Percentiles rank a stretch among this genome's conserved stretches.
phyloP scores from a whole-genome alignment of 2,329 filamentous ascomycete genomes.

The Calonectria fujianensis region DNA sequence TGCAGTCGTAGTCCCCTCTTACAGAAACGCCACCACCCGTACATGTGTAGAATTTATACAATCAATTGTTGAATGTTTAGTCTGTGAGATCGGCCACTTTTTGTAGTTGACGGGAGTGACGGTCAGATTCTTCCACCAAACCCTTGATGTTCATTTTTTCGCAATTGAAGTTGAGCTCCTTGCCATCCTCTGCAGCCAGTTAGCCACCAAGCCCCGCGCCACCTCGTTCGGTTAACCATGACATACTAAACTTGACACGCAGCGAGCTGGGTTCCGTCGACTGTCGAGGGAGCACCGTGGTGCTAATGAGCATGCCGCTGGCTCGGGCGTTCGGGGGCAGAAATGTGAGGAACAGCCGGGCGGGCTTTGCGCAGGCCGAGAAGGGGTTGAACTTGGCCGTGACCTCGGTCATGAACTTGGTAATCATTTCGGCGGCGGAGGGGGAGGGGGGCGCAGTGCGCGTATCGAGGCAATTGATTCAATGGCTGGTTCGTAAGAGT shows the following conservation, averaged over 20 bases:
- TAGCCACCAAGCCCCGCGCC: conserved; percentile 49
- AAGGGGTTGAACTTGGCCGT: conserved; percentile 95
- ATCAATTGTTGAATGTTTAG: conserved; percentile 52
- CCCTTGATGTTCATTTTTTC: conserved; percentile 89
- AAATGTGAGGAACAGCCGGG: conserved; percentile 89
- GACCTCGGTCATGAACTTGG: conserved; percentile 89
- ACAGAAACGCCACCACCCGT: conserved; percentile 60
- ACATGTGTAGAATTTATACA: conserved; percentile 54
- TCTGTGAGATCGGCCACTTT: conserved; percentile 87
- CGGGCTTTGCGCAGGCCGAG: conserved; percentile 84
- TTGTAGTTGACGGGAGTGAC: conserved; percentile 88
- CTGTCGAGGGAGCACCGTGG: conserved; percentile 82
- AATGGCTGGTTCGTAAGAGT: conserved; percentile 28
- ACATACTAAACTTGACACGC: conserved; percentile 89
- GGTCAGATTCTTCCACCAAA: conserved; percentile 90
- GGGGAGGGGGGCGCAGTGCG: conserved; percentile 34
- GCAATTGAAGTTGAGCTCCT: conserved; percentile 88
- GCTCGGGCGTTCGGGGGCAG: conserved; percentile 87
- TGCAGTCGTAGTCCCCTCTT: conserved; percentile 49
- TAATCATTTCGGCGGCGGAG: conserved; percentile 79
- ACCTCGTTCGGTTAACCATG: too few relatives aligned
- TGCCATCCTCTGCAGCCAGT: conserved; percentile 85
- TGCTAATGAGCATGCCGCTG: conserved; percentile 84
- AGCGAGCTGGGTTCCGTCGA: conserved; percentile 82
- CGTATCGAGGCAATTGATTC: conserved; percentile 12